These are phyloP conservation scores for Ophiostoma australiae DNA, from an alignment of 2,329 filamentous ascomycete species.

Conservation along the genomic window DNA sequence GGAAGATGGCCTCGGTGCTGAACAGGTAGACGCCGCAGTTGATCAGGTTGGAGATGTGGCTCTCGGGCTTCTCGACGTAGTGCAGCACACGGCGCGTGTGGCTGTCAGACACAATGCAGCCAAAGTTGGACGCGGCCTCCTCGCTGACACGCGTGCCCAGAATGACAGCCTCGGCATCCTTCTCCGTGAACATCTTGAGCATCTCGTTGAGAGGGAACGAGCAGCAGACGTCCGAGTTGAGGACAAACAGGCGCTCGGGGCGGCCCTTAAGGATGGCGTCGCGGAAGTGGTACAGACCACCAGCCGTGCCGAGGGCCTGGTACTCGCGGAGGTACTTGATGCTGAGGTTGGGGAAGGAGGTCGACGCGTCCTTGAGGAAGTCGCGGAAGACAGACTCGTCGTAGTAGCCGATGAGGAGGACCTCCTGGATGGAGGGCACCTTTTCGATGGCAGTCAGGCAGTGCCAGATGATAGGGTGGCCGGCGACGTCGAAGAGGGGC, in stretches of 20 bases:
- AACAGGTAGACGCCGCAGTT: constrained; percentile 99
- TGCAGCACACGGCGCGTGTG: constrained; percentile 94
- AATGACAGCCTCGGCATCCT: constrained; percentile 94
- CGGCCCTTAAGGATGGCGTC: constrained; percentile 96
- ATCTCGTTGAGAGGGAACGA: constrained; percentile 95
- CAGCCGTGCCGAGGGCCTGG: constrained; percentile 89
- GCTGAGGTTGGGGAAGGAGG: constrained; percentile 78
- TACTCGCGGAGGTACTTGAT: constrained; percentile 98
- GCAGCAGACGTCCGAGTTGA: constrained; percentile 98
- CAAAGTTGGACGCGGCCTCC: constrained; percentile 91
- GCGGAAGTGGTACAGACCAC: constrained; percentile 97
- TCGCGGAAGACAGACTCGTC: constrained; percentile 95
- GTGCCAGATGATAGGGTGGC: constrained; percentile 97
- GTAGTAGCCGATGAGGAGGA: constrained; percentile 98
- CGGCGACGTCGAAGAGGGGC: constrained; percentile 97
- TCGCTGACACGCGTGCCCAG: constrained; percentile 86
- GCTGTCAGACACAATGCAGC: constrained; percentile 91
- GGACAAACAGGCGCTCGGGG: constrained; percentile 91
- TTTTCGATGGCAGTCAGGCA: constrained; percentile 88
- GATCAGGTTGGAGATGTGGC: constrained; percentile 95
- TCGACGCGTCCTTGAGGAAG: constrained; percentile 88
- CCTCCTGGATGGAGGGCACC: constrained; percentile 86
- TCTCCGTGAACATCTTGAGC: constrained; percentile 89
- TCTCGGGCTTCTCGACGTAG: constrained; percentile 98
- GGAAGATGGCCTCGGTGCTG: constrained; percentile 91